Evolutionary conservation across 257 asterid genomes (phyloP).

Genomic region (Rauvolfia tetraphylla): DNA sequence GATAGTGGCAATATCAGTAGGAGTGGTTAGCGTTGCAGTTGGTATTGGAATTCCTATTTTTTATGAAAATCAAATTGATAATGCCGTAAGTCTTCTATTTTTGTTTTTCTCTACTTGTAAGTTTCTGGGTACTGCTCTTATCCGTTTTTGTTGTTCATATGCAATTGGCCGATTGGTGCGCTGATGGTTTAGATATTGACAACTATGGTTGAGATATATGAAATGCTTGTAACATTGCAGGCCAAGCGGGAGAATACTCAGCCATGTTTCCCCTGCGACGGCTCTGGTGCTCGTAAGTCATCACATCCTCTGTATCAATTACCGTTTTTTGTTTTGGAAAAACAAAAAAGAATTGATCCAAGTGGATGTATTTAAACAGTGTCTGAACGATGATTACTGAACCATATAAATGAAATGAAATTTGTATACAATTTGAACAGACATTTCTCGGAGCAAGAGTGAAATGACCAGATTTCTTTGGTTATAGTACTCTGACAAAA

Average conservation of each 20-base stretch:
- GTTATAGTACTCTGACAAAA: neutral
- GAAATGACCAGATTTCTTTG: neutral
- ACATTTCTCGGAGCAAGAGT: neutral
- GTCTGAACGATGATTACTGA: neutral
- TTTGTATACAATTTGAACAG: neutral
- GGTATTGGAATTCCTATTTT: slow-evolving; percentile 95
- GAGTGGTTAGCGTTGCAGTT: slow-evolving; percentile 69
- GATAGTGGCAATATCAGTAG: slow-evolving; percentile 82
- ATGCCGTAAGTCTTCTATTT: slow-evolving; percentile 50
- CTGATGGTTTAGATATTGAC: neutral
- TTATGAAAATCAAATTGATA: slow-evolving; percentile 84
- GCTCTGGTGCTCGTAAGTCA: slow-evolving; percentile 87
- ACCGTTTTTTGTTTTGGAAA: neutral
- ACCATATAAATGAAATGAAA: neutral
- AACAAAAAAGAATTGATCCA: too few species aligned
- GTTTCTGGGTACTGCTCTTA: neutral
- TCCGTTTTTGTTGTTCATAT: neutral
- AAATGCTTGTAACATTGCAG: slow-evolving; percentile 35
- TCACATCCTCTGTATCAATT: slow-evolving; percentile 7
- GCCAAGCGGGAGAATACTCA: slow-evolving; percentile 88
- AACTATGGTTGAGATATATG: neutral
- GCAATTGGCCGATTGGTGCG: neutral
- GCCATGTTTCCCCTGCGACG: slow-evolving; percentile 91
- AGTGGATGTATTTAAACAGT: neutral
- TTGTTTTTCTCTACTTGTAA: too few species aligned